These are phyloP conservation scores for Trypanosoma caninum DNA, from an alignment of 208 protist genomes.

Conservation along the genomic window DNA sequence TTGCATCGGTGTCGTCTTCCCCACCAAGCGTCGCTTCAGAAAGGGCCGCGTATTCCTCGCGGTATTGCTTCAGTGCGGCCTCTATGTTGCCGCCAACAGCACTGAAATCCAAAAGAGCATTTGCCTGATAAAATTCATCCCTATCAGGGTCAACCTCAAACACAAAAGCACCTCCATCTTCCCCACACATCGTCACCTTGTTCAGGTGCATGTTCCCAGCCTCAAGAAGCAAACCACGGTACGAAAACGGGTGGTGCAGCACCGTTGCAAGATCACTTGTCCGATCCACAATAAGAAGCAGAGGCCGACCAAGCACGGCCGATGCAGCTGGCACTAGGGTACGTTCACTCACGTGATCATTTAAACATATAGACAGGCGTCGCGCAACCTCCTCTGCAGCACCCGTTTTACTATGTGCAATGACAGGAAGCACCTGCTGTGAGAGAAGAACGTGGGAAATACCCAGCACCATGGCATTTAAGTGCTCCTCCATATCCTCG, in stretches of 20 bases:
- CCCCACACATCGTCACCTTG: slow-evolving; percentile 48
- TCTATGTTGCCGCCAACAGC: slow-evolving; percentile 69
- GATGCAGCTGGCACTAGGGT: slow-evolving; percentile 52
- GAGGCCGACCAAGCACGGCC: slow-evolving; percentile 60
- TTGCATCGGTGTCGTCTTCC: slow-evolving; percentile 46
- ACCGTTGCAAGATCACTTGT: slow-evolving; percentile 73
- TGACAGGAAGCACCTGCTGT: slow-evolving; percentile 75
- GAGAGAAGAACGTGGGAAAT: slow-evolving; percentile 83
- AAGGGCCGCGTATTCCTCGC: slow-evolving; percentile 68
- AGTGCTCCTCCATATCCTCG: slow-evolving; percentile 65
- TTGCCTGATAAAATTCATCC: slow-evolving; percentile 76
- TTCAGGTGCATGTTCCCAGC: slow-evolving; percentile 80
- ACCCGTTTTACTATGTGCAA: slow-evolving; percentile 76
- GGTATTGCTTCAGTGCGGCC: slow-evolving; percentile 59
- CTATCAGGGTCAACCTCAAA: slow-evolving; percentile 83
- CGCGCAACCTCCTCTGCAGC: slow-evolving; percentile 77
- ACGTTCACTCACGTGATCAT: slow-evolving; percentile 71
- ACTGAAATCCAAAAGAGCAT: slow-evolving; percentile 67
- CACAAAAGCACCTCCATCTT: slow-evolving; percentile 53
- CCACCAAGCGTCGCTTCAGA: slow-evolving; percentile 29
- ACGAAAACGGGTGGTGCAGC: slow-evolving; percentile 88
- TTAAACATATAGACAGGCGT: slow-evolving; percentile 57
- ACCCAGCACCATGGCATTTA: slow-evolving; percentile 69
- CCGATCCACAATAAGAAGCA: slow-evolving; percentile 84
- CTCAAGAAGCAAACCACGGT: slow-evolving; percentile 83